phyloP scores from a whole-genome alignment of 139 green algal species.

The Ettlia oleoabundans region DNA sequence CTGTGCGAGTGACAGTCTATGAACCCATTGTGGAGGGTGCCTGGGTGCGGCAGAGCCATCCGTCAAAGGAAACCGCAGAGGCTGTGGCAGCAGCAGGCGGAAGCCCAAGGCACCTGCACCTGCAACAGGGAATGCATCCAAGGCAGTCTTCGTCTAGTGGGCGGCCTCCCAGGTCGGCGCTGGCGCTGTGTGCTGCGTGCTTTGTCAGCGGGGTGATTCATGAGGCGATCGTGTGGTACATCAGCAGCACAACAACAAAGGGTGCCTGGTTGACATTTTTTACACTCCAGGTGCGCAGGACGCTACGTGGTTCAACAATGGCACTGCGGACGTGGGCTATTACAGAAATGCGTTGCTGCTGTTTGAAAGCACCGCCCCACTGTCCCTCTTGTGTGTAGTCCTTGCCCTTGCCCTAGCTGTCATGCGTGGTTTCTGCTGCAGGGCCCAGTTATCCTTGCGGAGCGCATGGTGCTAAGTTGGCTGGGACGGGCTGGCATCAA shows the following conservation, averaged over 20 bases:
- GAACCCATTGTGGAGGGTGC: neutral
- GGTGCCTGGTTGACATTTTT: slow-evolving; percentile 26
- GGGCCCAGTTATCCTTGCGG: slow-evolving; percentile 11
- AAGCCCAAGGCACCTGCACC: neutral
- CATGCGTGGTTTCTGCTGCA: neutral
- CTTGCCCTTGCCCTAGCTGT: too few species aligned
- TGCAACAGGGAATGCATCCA: too few species aligned
- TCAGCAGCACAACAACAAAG: neutral
- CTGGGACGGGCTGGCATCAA: slow-evolving; percentile 6
- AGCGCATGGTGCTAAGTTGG: neutral
- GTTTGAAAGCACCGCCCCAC: too few species aligned
- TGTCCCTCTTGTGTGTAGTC: too few species aligned
- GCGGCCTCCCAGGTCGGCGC: neutral
- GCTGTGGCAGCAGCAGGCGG: neutral
- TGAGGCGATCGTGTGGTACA: slow-evolving; percentile 17
- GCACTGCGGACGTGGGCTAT: too few species aligned
- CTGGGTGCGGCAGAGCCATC: neutral
- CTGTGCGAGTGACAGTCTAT: neutral
- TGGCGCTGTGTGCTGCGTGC: slow-evolving; percentile 13
- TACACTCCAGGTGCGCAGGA: neutral
- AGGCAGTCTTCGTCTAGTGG: too few species aligned
- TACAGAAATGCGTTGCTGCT: too few species aligned
- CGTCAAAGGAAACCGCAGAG: neutral
- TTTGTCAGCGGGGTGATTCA: neutral
- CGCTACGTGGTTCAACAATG: neutral